Base-by-base conservation (phyloP, 1,284 basidiomycete species). In the Trichosporon ovoides region DNA sequence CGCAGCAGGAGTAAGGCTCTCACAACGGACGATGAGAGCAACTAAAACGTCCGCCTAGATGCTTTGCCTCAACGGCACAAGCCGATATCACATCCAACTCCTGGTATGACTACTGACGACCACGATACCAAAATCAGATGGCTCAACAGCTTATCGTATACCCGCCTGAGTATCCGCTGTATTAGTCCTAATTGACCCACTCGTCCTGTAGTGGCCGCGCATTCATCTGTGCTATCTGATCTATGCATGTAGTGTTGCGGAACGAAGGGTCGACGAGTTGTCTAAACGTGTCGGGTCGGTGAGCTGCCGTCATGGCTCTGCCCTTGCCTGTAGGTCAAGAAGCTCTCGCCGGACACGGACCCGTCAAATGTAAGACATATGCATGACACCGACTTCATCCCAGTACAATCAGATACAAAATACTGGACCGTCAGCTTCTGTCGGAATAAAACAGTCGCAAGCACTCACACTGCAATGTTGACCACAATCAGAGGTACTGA, bases 401-500 rank as follows among this genome's bases (percentile, higher is more conserved):
- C 37, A 55, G 31, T 31, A 55, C 35, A 19, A 61, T 50, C 46
- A 46, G 28, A 35, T 52, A 57, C 28, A 57, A 14, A 20, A 61
- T 61, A 14, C 59, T 61, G 56, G 19, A 0, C 7, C 11, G 58
- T 60, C 58, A 60, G 58, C 58, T n/a, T 20, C 3, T 4, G n/a
- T 10, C 12, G 7, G 7, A 20, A 35, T 4, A n/a, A 6, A 3
- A 7, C 33, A 19, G 5, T 9, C 13, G 9, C 20, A 7, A 12
- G 4, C 33, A 70, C 76, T 66, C 57, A 77, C 76, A 93, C 84
- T 61, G 88, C 77, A 52, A 89, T 82, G 76, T 95, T 95, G 43
- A 88, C 70, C 33, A 81, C 85, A 73, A 95, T 94, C 48, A 95
- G 79, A 43, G 91, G 91, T 81, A 95, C 91, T 94, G 59, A 80